Evolutionary conservation across 805 yeast genomes (phyloP), one percentile per base, ranked within the genome.

Genomic region (Millerago galiae): DNA sequence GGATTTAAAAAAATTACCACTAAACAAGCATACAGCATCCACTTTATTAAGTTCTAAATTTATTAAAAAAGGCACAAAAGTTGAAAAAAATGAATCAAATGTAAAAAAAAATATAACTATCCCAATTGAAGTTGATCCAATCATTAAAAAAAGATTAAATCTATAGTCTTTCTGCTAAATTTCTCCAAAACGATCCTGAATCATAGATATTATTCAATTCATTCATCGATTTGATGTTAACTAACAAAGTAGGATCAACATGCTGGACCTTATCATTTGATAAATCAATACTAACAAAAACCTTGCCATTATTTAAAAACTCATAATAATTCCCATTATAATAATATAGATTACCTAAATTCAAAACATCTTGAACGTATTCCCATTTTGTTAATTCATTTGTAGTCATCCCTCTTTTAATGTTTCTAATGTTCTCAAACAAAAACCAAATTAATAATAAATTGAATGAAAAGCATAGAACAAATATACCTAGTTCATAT

Each of bases 361-460:
- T 52, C 39, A 75, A 59, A 44, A 77, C 65, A 38, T 74, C 71
- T 42, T 79, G 79, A 12, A 85, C 68, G 4, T 70, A 77, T 15
- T 65, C 74, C 95, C 95, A 85, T 55, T 85, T 85, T 39, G 69
- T 77, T 14, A 74, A 64, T 59, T 85, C 95, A 53, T 81, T 83
- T 4, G 90, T 81, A 11, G 93, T 83, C 58, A 79, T 79, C 0
- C 95, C 95, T 34, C 74, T 67, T 48, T 69, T 71, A 2, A 83
- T 63, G 48, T 75, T 69, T 27, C 68, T 55, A 21, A 77, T 32
- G 49, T 81, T 85, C 44, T 68, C 58, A 24, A 50, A 55, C 2
- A 67, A 43, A 49, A 78, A 77, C 38, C 72, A 67, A 11, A 60
- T 46, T 18, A 72, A 63, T n/a, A 79, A 60, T 1, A 72, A 44